Percentiles rank a stretch among this genome's conserved stretches.
Evolutionary conservation across 2,329 filamentous ascomycete genomes (phyloP).

Genomic region (Akanthomyces muscarius): DNA sequence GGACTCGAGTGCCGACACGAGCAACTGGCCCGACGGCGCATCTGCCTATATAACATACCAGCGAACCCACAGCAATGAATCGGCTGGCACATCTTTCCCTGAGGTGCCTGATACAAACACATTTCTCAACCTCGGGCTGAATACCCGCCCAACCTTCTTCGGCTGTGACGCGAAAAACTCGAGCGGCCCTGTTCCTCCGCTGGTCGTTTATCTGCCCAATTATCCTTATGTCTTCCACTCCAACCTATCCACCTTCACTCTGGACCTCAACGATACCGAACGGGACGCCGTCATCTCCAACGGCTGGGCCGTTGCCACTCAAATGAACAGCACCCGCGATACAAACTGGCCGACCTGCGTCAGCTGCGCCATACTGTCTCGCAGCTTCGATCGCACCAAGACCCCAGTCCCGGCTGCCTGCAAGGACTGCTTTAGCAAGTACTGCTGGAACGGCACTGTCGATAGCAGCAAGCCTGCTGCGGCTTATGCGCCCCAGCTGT

Average conservation of each 20-base stretch:
- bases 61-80: conserved; percentile 43
- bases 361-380: conserved; percentile 77
- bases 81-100: conserved; percentile 55
- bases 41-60: conserved; percentile 56
- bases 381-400: conserved; percentile 68
- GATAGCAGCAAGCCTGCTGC: conserved; percentile 27
- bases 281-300: conserved; percentile 82
- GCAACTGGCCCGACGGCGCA: conserved; percentile 58
- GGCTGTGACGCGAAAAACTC: conserved; percentile 57
- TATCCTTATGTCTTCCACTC: conserved; percentile 70
- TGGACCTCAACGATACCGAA: conserved; percentile 58
- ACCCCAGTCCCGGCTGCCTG: conserved; percentile 69
- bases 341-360: conserved; percentile 76
- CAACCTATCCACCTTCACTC: conserved; percentile 76
- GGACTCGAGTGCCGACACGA: conserved; percentile 61
- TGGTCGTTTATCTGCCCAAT: conserved; percentile 80
- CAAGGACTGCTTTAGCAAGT: conserved; percentile 68
- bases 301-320: conserved; percentile 78
- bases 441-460: conserved; percentile 89
- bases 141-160: conserved; percentile 59
- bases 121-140: conserved; percentile 56
- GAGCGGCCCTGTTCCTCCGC: conserved; percentile 49
- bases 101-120: conserved; percentile 51
- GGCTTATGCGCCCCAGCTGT: conserved; percentile 5
- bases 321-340: conserved; percentile 75